phyloP scores from a whole-genome alignment of 495 filamentous ascomycete species.

The Podospora fimiseda region DNA sequence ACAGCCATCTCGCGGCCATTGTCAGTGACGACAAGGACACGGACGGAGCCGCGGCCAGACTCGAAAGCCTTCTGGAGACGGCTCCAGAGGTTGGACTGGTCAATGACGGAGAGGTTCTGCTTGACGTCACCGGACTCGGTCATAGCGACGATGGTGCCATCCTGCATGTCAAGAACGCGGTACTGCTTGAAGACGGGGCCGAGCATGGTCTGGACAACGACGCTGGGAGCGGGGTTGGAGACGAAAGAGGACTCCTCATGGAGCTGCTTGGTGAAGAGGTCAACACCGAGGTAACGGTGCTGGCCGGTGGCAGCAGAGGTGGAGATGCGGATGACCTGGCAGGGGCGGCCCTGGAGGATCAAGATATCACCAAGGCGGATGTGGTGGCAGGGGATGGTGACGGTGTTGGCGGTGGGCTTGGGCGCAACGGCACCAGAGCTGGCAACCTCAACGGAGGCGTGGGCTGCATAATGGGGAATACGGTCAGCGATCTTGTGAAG shows the following conservation, averaged over 20 bases:
- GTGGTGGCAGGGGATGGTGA: constrained; percentile 98
- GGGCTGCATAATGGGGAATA: constrained; percentile 60
- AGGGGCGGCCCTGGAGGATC: constrained; percentile 97
- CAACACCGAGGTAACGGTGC: constrained; percentile 98
- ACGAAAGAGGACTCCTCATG: constrained; percentile 98
- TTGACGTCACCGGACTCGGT: constrained; percentile 83
- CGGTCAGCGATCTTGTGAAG: constrained; percentile 78
- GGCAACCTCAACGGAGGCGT: constrained; percentile 52
- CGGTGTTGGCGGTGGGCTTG: constrained; percentile 61
- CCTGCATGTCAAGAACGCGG: constrained; percentile 95
- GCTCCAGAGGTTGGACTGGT: constrained; percentile 80
- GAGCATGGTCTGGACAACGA: constrained; percentile 98
- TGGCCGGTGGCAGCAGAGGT: constrained; percentile 96
- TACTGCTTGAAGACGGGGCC: constrained; percentile 99
- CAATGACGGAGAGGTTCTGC: constrained; percentile 86
- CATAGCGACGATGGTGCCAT: constrained; percentile 57
- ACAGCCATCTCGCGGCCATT: constrained; percentile 90
- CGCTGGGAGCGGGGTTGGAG: constrained; percentile 90
- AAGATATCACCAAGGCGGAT: constrained; percentile 97
- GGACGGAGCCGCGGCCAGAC: constrained; percentile 86
- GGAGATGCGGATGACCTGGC: constrained; percentile 99
- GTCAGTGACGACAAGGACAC: constrained; percentile 93
- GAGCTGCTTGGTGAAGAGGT: constrained; percentile 98
- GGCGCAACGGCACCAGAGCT: constrained; percentile 21
- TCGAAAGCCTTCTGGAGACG: constrained; percentile 81